Evolutionary conservation across 2,329 filamentous ascomycete species (phyloP), one percentile per base, ranked within the genome.

Genomic region (Sarocladium oryzae): DNA sequence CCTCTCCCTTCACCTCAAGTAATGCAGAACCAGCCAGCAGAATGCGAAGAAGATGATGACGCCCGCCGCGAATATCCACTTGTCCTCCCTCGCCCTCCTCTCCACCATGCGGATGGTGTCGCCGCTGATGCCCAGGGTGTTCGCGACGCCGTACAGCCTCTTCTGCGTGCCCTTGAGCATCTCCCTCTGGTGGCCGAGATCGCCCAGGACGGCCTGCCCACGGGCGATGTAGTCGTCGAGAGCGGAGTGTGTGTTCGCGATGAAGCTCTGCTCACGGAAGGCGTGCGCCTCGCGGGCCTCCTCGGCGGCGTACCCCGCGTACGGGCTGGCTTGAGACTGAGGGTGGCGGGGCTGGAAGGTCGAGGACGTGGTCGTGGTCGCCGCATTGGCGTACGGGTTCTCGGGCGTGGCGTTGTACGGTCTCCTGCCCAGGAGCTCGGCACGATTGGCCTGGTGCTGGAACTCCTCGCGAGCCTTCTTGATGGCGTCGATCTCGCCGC

Each of bases 41-140:
- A 99, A 99, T 33, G 80, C 64, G 61, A 97, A 88, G 68, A 99
- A 99, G 32, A 93, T 69, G 4, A 95, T 69, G 2, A 92, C 89
- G 0, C 93, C 90, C 0, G 75, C 86, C 78, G 87, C 88, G 67
- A 99, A 99, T 32, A 99, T 95, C 90, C 91, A 97, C 71, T 96
- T 97, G 67, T 99, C 93, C 73, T 97, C 88, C 67, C 84, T 87
- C 49, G 93, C 90, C 56, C 93, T 78, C 59, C 93, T 74, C 71
- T 97, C 92, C 37, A 99, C 86, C 89, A 93, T 97, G 43, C 93
- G 84, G 57, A 99, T 99, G 2, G 93, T 99, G 66, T 97, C 92
- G 18, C 92, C 91, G 62, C 88, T 95, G 54, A 99, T 81, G 0
- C 93, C 93, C 45, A 99, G 71, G 20, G 93, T 97, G 64, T 95